Evolutionary conservation across 2,329 filamentous ascomycete genomes (phyloP), one percentile per base, ranked within the genome.

Genomic region (Curvularia sp.): DNA sequence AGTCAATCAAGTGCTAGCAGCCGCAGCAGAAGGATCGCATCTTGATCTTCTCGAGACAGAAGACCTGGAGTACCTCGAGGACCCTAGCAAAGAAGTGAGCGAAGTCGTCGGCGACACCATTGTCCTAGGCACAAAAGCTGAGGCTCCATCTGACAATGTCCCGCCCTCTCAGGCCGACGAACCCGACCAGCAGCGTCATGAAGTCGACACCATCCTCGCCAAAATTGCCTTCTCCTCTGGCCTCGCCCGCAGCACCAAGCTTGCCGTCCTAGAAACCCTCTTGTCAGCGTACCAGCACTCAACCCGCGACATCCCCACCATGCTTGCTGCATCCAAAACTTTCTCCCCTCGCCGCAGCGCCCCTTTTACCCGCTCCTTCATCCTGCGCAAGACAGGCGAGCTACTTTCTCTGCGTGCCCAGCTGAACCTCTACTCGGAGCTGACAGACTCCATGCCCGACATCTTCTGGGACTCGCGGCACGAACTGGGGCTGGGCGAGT

Each of bases 151-250:
- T 25, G 60, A 65, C 18, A 49, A 47, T 6, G 19, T 45, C 8
- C 15, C 47, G 3, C 34, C 42, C 5, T 49, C 36, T 28, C 28
- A 49, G 12, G 45, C 60, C 19, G 50, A 39, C 52, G 84, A 53
- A 62, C 53, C 6, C 47, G 32, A 48, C 74, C 77, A 77, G 68
- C 55, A 69, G 51, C 68, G 66, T 32, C 67, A 70, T 43, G 75
- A 78, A 54, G 78, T 86, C 30, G 84, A 88, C 66, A 86, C 83
- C 0, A 91, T 94, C 1, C 84, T 97, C 13, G 93, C 93, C 67
- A 97, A 98, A 75, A 94, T 98, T 61, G 95, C 95, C 42, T 98
- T 98, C 77, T 97, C 94, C 0, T 97, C 93, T 0, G 94, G 94
- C 1, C 85, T 99, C 9, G 94, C 95, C 5, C 86, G 95, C 53